Evolutionary conservation across 768 basidiomycete species (phyloP).

Genomic region (Podaxis sp.): DNA sequence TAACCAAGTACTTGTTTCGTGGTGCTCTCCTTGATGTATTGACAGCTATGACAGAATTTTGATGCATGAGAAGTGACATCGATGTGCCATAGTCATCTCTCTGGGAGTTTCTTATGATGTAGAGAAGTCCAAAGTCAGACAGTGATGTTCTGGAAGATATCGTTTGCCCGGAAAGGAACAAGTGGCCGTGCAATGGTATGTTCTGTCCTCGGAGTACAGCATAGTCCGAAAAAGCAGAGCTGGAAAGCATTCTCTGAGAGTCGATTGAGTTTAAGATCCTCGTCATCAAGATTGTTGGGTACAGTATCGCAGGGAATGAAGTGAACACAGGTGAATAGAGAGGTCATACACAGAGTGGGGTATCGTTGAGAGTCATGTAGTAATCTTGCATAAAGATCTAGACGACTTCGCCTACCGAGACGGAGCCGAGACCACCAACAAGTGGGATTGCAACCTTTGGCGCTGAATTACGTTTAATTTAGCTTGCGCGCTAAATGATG

Average conservation of each 20-base stretch:
- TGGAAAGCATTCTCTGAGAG: background rate
- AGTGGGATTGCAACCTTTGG: background rate
- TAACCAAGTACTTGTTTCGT: background rate
- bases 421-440: background rate
- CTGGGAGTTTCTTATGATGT: background rate
- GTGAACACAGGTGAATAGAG: no score
- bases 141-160: background rate
- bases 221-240: background rate
- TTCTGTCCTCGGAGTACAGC: background rate
- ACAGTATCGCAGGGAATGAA: background rate
- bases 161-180: background rate
- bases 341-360: no score
- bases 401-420: no score
- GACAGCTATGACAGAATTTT: background rate
- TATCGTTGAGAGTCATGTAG: no score
- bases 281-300: background rate
- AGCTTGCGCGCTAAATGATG: background rate
- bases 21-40: background rate
- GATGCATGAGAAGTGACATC: background rate
- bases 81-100: background rate
- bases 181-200: background rate
- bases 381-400: no score
- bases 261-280: background rate
- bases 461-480: background rate
- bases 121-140: background rate